Conservation (phyloP, 2,329 filamentous ascomycete genomes). For the Sporothrix humicola region DNA sequence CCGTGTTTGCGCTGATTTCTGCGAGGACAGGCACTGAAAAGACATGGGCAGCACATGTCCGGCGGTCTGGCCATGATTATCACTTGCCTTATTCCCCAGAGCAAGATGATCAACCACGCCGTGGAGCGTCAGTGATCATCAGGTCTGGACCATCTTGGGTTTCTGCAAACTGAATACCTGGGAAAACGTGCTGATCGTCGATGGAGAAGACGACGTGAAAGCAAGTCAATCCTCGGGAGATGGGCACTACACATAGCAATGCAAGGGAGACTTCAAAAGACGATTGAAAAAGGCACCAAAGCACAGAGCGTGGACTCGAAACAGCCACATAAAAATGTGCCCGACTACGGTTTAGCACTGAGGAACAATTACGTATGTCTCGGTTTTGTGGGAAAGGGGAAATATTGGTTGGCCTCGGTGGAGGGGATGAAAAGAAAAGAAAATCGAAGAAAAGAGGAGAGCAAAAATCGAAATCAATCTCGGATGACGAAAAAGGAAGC, state of each 20-base stretch:
- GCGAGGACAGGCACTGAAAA: too few relatives aligned
- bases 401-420: neutral
- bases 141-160: too few relatives aligned
- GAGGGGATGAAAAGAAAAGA: neutral
- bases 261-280: slow-evolving; percentile 4
- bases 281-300: neutral
- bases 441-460: neutral
- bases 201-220: neutral
- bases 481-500: slow-evolving; percentile 2
- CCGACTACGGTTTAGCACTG: neutral
- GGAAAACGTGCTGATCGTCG: slow-evolving; percentile 7
- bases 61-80: slow-evolving; percentile 20
- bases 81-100: neutral
- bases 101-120: neutral
- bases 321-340: neutral
- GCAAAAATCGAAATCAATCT: neutral
- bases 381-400: neutral
- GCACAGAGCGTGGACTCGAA: neutral
- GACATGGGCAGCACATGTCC: slow-evolving; percentile 10
- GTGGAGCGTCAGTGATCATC: neutral
- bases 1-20: neutral
- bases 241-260: neutral
- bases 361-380: neutral
- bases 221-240: neutral
- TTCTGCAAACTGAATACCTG: too few relatives aligned